Conservation (phyloP, 176 grass and related monocot genomes). For the Ampelocalamus luodianensis region DNA sequence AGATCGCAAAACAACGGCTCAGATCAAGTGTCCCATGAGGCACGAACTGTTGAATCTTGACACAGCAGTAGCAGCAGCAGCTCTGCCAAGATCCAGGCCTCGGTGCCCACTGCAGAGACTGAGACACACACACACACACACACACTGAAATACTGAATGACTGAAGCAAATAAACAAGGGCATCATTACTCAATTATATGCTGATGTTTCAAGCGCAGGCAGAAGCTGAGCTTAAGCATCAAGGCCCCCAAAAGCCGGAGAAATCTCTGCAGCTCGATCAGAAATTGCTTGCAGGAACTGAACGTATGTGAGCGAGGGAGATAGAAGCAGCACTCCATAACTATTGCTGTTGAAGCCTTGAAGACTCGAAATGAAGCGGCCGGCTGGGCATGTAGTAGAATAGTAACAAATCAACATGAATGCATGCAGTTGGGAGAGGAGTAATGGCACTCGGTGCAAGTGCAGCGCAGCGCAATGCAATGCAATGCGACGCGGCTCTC, state of each 20-base stretch:
- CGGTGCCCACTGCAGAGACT: constrained; percentile 15
- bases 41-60: neutral
- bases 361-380: neutral
- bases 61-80: neutral
- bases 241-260: neutral
- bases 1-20: neutral
- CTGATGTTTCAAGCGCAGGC: neutral
- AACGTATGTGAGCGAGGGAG: neutral
- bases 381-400: neutral
- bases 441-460: constrained; percentile 47
- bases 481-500: neutral
- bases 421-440: constrained; percentile 51
- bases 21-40: neutral
- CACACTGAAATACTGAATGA: neutral
- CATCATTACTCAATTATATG: constrained; percentile 56
- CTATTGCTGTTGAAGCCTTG: no score
- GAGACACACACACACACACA: neutral
- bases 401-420: constrained; percentile 43
- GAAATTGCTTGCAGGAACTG: constrained; percentile 4
- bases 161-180: constrained; percentile 14
- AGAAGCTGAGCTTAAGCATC: constrained; percentile 9
- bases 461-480: neutral
- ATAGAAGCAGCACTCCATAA: neutral
- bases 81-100: constrained; percentile 5
- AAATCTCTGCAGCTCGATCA: constrained; percentile 27